Evolutionary conservation across 805 yeast genomes (phyloP).

Genomic region (Candida xiaguanensis): DNA sequence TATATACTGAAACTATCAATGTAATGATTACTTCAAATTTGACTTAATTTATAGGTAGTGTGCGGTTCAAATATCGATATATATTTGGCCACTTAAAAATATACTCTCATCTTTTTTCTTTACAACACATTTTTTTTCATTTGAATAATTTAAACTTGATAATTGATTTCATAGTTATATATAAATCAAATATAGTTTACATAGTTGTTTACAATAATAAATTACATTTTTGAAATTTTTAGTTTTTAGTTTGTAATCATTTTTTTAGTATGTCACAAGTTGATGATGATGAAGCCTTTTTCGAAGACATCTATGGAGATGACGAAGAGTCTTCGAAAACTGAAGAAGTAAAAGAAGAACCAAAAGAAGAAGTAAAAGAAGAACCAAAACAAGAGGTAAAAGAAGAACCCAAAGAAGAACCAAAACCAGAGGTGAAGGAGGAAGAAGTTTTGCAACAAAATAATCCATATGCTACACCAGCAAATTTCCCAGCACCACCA

Average conservation of each 20-base stretch:
- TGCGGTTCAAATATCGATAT: no score
- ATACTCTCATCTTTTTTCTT: no score
- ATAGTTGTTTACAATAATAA: slow-evolving; percentile 7
- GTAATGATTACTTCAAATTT: no score
- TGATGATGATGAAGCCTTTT: slow-evolving; percentile 92
- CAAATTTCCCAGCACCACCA: slow-evolving; percentile 5
- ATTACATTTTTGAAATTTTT: slow-evolving; percentile 2
- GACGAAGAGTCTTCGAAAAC: slow-evolving; percentile 10
- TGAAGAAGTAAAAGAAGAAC: slow-evolving; percentile 10
- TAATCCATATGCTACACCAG: slow-evolving; percentile 5
- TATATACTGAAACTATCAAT: no score
- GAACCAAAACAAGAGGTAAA: not conserved
- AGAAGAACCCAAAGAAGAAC: slow-evolving; percentile 6
- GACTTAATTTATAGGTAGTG: no score
- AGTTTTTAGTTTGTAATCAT: slow-evolving; percentile 2
- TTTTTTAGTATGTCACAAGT: slow-evolving; percentile 32
- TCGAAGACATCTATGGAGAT: slow-evolving; percentile 74
- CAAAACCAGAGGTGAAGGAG: slow-evolving; percentile 5
- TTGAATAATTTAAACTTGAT: not conserved
- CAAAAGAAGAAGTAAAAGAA: slow-evolving; percentile 10
- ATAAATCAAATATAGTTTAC: slow-evolving; percentile 4
- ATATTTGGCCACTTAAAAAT: no score
- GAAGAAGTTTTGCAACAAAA: no score
- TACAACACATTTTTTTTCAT: not conserved
- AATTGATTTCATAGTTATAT: not conserved